These are phyloP conservation scores for Dysphania ambrosioides DNA, from an alignment of 148 eudicot species.

Conservation along the genomic window DNA sequence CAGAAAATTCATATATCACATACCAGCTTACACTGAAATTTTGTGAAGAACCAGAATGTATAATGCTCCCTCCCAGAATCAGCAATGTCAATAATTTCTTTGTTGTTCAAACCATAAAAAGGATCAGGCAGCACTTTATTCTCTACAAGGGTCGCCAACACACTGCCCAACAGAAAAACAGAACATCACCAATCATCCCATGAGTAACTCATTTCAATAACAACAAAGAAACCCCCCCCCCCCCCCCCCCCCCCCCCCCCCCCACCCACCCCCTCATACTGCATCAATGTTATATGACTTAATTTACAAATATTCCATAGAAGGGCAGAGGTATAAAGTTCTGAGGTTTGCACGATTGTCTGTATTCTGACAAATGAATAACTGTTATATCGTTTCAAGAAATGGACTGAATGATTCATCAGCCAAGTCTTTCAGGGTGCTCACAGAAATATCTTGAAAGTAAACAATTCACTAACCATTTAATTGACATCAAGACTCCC, in stretches of 20 bases:
- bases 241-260: too few species aligned
- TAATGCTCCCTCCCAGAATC: constrained; percentile 92
- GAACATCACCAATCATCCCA: neutral
- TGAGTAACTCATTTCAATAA: neutral
- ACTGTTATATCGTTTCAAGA: neutral
- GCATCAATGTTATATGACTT: neutral
- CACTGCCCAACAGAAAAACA: constrained; percentile 44
- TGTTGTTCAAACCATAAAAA: constrained; percentile 88
- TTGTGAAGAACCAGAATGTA: constrained; percentile 90
- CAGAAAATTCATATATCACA: constrained; percentile 18
- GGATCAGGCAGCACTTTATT: constrained; percentile 83
- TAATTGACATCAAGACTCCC: neutral
- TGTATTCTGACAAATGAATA: neutral
- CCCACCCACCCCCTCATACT: neutral
- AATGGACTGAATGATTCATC: neutral
- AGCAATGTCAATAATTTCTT: constrained; percentile 81
- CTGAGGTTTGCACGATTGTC: neutral
- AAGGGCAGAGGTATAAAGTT: neutral
- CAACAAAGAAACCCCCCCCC: neutral
- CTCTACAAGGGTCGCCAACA: constrained; percentile 80
- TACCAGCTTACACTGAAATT: constrained; percentile 79
- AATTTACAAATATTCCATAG: neutral
- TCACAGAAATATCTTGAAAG: neutral
- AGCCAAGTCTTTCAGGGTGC: neutral
- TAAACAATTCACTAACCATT: neutral